These are phyloP conservation scores for Coffea canephora DNA, from an alignment of 257 asterid species.

Conservation along the genomic window DNA sequence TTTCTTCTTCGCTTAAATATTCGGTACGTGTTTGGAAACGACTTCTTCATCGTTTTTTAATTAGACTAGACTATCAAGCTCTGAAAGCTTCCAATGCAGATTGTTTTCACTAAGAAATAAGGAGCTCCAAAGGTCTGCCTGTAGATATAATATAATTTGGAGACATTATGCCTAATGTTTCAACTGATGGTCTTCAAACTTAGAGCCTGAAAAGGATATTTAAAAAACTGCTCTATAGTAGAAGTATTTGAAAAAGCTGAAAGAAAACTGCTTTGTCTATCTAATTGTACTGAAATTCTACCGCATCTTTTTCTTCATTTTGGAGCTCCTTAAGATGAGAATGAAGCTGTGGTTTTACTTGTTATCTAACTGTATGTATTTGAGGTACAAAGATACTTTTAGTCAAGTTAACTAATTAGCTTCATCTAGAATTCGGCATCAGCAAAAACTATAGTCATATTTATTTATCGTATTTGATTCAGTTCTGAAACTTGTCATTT, in stretches of 20 bases:
- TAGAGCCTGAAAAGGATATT: neutral
- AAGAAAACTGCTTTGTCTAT: neutral
- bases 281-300: neutral
- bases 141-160: neutral
- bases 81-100: neutral
- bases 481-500: no score
- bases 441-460: neutral
- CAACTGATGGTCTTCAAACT: neutral
- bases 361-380: neutral
- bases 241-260: neutral
- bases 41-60: neutral
- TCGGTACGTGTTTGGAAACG: neutral
- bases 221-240: neutral
- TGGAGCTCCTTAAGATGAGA: neutral
- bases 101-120: neutral
- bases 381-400: neutral
- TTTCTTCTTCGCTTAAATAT: neutral
- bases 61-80: neutral
- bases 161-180: neutral
- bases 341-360: neutral
- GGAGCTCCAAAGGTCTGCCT: neutral
- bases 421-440: neutral
- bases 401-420: neutral
- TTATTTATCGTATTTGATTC: neutral
- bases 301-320: neutral